Base-by-base conservation (phyloP, 345 rosid species). In the Cardamine chenopodiifolia region DNA sequence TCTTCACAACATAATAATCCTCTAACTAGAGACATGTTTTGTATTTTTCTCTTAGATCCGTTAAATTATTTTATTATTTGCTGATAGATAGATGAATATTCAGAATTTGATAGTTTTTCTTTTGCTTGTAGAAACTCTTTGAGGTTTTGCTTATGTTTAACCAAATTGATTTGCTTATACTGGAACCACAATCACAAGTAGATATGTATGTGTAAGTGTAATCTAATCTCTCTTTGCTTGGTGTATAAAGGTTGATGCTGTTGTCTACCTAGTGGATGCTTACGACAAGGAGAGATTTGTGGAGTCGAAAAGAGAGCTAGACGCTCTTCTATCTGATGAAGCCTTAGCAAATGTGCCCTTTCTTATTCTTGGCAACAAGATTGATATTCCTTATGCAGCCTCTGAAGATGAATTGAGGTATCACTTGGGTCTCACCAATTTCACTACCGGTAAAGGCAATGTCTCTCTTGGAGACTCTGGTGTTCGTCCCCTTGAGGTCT, bases 321-420 rank as follows among this genome's bases (percentile, higher is more conserved):
- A 88, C 62, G 93, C 88, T 49, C 91, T 90, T 49, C 81, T 90
- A 11, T 86, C 90, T 0, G 93, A 90, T 39, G 96, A 90, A 59
- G 72, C 88, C 2, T 81, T 90, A 19, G 83, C 84, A 1, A 82
- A 57, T 47, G 96, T 83, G 6, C 91, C 93, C 0, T 90, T 88
- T 60, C 91, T 90, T 29, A 79, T 90, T 23, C 81, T 90, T 20
- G 96, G 96, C 8, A 90, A 90, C 87, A 90, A 90, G 83, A 90
- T 90, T 6, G 96, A 88, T 67, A 80, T 88, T 60, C 91, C 91
- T 35, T 86, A 88, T 53, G 96, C 96, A 15, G 89, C 89, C 2
- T 90, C 96, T 2, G 93, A 90, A 76, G 93, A 86, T 22, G 96
- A 90, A 69, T 39, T 88, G 12, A 85, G 83, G 12, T 86, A 80